Conservation (phyloP, 2,329 filamentous ascomycete genomes). For the Xylaria digitata region DNA sequence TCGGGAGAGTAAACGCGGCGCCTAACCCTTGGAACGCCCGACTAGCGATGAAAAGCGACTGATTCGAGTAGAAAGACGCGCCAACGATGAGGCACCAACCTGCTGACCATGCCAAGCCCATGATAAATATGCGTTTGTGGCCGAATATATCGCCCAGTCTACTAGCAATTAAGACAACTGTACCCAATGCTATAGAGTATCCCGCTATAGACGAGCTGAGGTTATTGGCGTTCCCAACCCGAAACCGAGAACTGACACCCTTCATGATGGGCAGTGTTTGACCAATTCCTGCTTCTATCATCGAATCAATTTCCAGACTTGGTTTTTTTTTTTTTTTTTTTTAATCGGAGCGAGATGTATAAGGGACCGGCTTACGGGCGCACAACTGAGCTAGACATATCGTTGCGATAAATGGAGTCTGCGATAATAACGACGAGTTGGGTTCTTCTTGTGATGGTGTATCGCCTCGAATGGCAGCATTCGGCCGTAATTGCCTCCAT, state of each 20-base stretch:
- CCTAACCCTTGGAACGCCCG: slow-evolving; percentile 70
- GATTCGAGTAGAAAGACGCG: slow-evolving; percentile 53
- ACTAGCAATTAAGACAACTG: slow-evolving; percentile 68
- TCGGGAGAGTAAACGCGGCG: slow-evolving; percentile 71
- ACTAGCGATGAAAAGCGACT: slow-evolving; percentile 58
- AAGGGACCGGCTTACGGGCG: slow-evolving; percentile 48
- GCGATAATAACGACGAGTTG: slow-evolving; percentile 41
- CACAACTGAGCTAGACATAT: slow-evolving; percentile 61
- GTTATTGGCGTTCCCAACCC: slow-evolving; percentile 55
- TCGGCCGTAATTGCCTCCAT: slow-evolving; percentile 7
- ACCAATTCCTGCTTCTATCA: slow-evolving; percentile 56
- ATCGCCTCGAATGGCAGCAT: background rate
- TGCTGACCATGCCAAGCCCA: slow-evolving; percentile 66
- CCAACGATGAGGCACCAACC: slow-evolving; percentile 64
- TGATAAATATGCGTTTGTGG: slow-evolving; percentile 64
- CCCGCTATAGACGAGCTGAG: slow-evolving; percentile 68
- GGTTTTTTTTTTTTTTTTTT: background rate
- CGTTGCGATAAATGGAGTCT: slow-evolving; percentile 55
- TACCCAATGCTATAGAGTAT: slow-evolving; percentile 66
- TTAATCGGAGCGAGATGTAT: background rate
- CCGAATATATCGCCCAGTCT: slow-evolving; percentile 69
- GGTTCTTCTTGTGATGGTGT: slow-evolving; percentile 19
- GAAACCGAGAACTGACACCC: slow-evolving; percentile 61
- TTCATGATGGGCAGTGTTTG: slow-evolving; percentile 61
- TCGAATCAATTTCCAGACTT: slow-evolving; percentile 22